Evolutionary conservation across 495 filamentous ascomycete species (phyloP), one percentile per base, ranked within the genome.

Genomic region (Penicillium argentinense): DNA sequence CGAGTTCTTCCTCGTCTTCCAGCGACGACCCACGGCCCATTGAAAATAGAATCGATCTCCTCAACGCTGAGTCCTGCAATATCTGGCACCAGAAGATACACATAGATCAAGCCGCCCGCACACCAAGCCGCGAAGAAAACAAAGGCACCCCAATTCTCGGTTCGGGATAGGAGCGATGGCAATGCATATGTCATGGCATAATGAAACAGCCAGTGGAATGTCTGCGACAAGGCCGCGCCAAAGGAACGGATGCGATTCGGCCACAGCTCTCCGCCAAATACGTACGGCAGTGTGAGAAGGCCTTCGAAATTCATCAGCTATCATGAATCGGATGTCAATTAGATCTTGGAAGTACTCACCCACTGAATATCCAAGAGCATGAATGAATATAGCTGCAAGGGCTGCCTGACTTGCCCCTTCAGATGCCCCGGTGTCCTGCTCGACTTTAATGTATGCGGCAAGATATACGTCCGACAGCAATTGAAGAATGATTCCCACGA

Each of bases 41-140:
- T 24, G 13, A 55, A 55, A 3, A 55, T 25, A 16, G 18, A 26
- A 26, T 56, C 46, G n/a, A 55, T 42, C 33, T 54, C 45, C 29
- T 59, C 56, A 5, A 55, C 29, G 11, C 43, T 43, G 1, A 45
- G 39, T 2, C 56, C 56, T 3, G 51, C 36, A 5, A 34, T 41
- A 23, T 60, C 56, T 9, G 56, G 56, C 4, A 60, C 38, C 65
- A 67, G 28, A 77, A 63, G 45, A 42, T 45, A 59, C 3, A 33
- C 27, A 16, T 59, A 59, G 12, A 59, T 4, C 21, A 54, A 18
- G 7, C 51, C 56, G 5, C 40, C 23, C 12, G 30, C 18, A 24
- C 51, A 59, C 47, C 51, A 59, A 1, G 18, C 47, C 3, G 56
- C 56, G 34, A 59, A 59, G 39, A 59, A 59, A 14, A 59, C 12